Evolutionary conservation across 192 early-diverging fungal species (phyloP), one percentile per base, ranked within the genome.

Genomic region (Backusella psychrophila): DNA sequence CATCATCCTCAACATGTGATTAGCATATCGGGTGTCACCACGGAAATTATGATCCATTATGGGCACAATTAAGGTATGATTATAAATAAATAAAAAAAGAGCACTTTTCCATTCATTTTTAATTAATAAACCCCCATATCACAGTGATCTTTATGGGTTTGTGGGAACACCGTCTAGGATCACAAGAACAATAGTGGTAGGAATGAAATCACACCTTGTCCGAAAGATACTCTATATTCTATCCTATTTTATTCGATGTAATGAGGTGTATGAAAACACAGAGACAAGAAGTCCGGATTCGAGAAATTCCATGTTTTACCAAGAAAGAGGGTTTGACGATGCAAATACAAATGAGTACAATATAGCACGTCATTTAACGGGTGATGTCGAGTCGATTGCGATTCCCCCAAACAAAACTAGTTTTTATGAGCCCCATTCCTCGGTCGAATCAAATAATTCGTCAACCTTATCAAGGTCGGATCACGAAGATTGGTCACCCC

Each of bases 191-290:
- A 87, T 89, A 31, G 86, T 89, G 12, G 82, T 86, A 15, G 88
- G 88, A 3, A 78, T 77, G 56, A 80, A 84, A 26, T 77, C 78
- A 19, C 84, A 78, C 34, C 75, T 82, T 41, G 88, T 89, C 26
- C 82, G 86, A 44, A 80, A 86, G 8, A 77, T 89, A 0, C 44
- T 89, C 1, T 87, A 80, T 52, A 75, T 89, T n/a, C 78, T 89
- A 17, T 87, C 85, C 29, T 89, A 89, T 63, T 85, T 89, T 70
- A 89, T 89, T 49, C 81, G 88, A 29, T 89, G 88, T 69, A 89
- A 87, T 52, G 88, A 89, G 76, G 86, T 89, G 5, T 89, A 84
- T 72, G 82, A 85, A 38, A 83, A 77, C 6, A 67, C 82, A 41
- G 82, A 80, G 23, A 71, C 39, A 44, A 26, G 70, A 71, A 71